Evolutionary conservation across 345 rosid species (phyloP).

Genomic region (Punica granatum): DNA sequence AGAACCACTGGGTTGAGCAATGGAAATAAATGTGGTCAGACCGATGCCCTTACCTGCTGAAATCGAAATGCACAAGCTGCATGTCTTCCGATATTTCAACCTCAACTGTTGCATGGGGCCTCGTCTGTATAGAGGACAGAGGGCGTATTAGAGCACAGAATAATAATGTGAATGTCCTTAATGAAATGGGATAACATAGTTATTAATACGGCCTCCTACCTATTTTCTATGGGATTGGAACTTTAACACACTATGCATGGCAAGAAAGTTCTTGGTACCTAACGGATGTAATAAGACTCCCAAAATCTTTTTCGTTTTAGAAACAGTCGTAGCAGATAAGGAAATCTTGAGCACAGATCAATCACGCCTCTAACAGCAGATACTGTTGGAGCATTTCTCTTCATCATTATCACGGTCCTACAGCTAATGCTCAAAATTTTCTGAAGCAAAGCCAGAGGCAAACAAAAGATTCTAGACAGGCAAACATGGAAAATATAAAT

Average conservation of each 20-base stretch:
- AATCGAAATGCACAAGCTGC: constrained; percentile 99
- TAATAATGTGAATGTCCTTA: constrained; percentile 7
- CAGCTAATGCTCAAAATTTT: background rate
- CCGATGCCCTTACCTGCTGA: constrained; percentile 53
- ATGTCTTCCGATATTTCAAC: constrained; percentile 99
- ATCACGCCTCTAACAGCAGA: background rate
- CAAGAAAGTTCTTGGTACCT: background rate
- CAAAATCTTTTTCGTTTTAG: background rate
- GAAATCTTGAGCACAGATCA: background rate
- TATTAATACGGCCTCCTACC: no score
- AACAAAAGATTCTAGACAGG: background rate
- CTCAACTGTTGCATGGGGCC: constrained; percentile 99
- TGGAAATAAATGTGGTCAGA: background rate
- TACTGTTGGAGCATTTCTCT: background rate
- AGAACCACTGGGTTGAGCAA: background rate
- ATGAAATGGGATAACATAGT: background rate
- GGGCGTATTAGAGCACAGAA: constrained; percentile 4
- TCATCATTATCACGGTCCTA: background rate
- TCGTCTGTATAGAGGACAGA: constrained; percentile 42
- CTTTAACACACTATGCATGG: background rate
- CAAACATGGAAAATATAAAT: no score
- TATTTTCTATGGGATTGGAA: background rate
- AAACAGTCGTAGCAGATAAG: background rate
- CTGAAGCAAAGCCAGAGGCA: background rate
- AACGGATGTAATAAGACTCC: background rate